Evolutionary conservation across 345 rosid species (phyloP).

Genomic region (Gossypium australe): DNA sequence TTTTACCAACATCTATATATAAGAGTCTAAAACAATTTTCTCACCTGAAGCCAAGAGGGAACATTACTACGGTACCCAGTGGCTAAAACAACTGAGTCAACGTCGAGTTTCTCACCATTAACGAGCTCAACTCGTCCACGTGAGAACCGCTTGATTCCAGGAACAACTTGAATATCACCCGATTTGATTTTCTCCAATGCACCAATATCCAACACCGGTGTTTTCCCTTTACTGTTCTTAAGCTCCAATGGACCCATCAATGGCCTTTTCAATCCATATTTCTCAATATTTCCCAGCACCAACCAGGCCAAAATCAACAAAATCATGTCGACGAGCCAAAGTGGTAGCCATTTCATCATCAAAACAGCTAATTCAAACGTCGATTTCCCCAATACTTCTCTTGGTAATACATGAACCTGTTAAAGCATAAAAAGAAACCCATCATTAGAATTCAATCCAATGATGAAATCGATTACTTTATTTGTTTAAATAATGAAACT

Average conservation of each 20-base stretch:
- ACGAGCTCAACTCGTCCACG: constrained; percentile 54
- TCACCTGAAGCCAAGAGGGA: constrained; percentile 85
- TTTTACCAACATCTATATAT: no score
- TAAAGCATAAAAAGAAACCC: not conserved
- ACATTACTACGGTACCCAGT: constrained; percentile 94
- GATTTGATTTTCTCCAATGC: constrained; percentile 64
- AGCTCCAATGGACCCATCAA: constrained; percentile 58
- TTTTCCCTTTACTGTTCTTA: constrained; percentile 60
- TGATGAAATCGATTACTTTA: no score
- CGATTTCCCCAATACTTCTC: constrained; percentile 72
- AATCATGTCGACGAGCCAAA: constrained; percentile 73
- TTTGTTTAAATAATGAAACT: constrained; percentile 16
- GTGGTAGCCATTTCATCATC: constrained; percentile 65
- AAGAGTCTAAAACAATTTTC: not conserved
- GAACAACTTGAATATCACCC: constrained; percentile 63
- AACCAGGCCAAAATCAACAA: constrained; percentile 52
- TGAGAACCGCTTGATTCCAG: constrained; percentile 59
- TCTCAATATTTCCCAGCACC: constrained; percentile 51
- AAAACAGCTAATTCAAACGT: constrained; percentile 53
- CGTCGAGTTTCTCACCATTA: constrained; percentile 45
- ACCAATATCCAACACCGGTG: constrained; percentile 85
- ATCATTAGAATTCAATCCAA: constrained; percentile 7
- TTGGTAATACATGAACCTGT: constrained; percentile 85
- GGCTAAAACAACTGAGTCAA: constrained; percentile 73
- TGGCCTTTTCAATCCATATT: constrained; percentile 67